Conservation (phyloP, 495 filamentous ascomycete genomes). For the Lentithecium fluviatile region DNA sequence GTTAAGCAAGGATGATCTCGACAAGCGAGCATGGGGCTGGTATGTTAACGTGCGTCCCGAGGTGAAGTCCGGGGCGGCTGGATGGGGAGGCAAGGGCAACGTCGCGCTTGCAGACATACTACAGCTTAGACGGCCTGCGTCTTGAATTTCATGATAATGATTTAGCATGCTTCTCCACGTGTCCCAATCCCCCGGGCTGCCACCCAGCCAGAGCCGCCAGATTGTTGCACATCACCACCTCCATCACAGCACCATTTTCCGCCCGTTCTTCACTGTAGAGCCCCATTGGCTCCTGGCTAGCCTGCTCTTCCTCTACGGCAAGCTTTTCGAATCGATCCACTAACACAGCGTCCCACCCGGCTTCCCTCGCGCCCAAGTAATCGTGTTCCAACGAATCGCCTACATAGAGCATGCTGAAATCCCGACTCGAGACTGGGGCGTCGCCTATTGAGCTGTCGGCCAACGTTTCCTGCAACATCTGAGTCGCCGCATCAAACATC, state of each 20-base stretch:
- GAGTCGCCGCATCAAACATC: constrained; percentile 64
- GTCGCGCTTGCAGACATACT: constrained; percentile 67
- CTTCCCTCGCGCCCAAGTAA: constrained; percentile 55
- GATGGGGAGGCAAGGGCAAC: constrained; percentile 78
- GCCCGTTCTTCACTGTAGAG: too few relatives aligned
- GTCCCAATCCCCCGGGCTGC: neutral
- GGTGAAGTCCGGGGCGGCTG: constrained; percentile 66
- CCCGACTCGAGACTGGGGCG: constrained; percentile 6
- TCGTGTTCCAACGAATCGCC: constrained; percentile 69
- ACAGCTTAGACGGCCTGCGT: constrained; percentile 47
- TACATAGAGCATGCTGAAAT: constrained; percentile 60
- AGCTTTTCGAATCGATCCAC: constrained; percentile 44
- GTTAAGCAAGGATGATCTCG: constrained; percentile 61
- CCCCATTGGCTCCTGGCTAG: too few relatives aligned
- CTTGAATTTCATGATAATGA: too few relatives aligned
- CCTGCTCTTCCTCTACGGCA: neutral
- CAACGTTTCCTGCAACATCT: constrained; percentile 33
- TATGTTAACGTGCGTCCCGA: constrained; percentile 72
- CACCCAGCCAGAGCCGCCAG: neutral
- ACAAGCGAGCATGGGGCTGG: constrained; percentile 75
- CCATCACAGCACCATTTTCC: neutral
- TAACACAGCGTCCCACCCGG: constrained; percentile 63
- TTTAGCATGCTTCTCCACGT: too few relatives aligned
- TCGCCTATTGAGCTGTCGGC: constrained; percentile 2
- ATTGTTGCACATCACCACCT: neutral